These are phyloP conservation scores for Rhizopogon salebrosus DNA, from an alignment of 768 basidiomycete species.

Conservation along the genomic window DNA sequence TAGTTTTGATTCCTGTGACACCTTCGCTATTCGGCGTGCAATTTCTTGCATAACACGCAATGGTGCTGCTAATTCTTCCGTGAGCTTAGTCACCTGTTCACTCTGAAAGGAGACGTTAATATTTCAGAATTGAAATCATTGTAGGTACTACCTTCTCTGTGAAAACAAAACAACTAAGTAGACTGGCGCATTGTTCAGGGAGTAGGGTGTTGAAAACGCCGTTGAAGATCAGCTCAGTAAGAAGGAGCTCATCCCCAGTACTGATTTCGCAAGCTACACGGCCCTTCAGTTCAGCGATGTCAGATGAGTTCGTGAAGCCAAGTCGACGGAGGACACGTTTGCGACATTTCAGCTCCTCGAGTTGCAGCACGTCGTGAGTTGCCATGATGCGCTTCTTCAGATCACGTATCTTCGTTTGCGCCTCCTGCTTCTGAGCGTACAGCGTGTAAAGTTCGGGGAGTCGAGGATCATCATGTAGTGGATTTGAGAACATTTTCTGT, in stretches of 20 bases:
- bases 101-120: constrained; percentile 43
- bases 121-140: not conserved
- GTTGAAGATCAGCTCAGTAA: constrained; percentile 97
- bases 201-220: constrained; percentile 87
- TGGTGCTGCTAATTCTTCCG: constrained; percentile 91
- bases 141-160: constrained; percentile 82
- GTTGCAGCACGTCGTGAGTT: constrained; percentile 88
- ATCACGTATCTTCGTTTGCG: constrained; percentile 62
- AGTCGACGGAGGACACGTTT: constrained; percentile 91
- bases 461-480: constrained; percentile 72
- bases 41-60: constrained; percentile 94
- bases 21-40: constrained; percentile 93
- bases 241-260: constrained; percentile 90
- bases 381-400: constrained; percentile 84
- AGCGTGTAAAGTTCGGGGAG: constrained; percentile 78
- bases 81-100: constrained; percentile 78
- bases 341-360: constrained; percentile 93
- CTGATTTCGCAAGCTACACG: constrained; percentile 98
- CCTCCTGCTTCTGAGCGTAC: constrained; percentile 72
- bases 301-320: constrained; percentile 81
- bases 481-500: constrained; percentile 73
- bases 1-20: constrained; percentile 91
- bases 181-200: constrained; percentile 88
- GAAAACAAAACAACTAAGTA: constrained; percentile 98
- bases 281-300: constrained; percentile 98